A percentile compares a stretch with the other conserved stretches of the same genome.
These are phyloP conservation scores for Nannochloropsis gaditana DNA, from an alignment of 108 stramenopile species.

Conservation along the genomic window DNA sequence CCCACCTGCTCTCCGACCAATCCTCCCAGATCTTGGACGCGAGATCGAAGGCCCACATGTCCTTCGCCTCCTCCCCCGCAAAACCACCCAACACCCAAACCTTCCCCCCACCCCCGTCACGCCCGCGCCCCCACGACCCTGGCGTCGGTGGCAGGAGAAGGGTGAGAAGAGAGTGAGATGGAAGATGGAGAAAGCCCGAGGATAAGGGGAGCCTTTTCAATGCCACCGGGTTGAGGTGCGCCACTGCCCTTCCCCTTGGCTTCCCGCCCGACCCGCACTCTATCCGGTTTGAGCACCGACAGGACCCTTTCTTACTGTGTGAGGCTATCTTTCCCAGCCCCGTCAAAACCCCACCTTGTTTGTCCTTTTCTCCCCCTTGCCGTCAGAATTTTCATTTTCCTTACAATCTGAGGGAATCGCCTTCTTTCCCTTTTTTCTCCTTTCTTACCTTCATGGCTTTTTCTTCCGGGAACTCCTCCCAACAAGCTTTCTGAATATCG, in stretches of 20 bases:
- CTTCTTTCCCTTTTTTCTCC: not conserved
- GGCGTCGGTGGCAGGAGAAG: not conserved
- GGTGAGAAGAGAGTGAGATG: not conserved
- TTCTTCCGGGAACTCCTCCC: not conserved
- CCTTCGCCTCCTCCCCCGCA: not conserved
- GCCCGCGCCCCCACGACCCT: not conserved
- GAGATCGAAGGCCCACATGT: not conserved
- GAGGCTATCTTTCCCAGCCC: too few species aligned
- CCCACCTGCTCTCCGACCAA: conserved; percentile 6
- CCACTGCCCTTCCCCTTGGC: too few species aligned
- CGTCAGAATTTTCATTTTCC: too few species aligned
- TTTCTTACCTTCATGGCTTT: conserved; percentile 10
- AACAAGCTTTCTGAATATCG: not conserved
- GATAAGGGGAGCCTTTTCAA: not conserved
- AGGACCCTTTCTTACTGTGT: too few species aligned
- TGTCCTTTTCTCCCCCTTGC: not conserved
- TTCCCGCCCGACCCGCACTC: too few species aligned
- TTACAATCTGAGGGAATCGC: too few species aligned
- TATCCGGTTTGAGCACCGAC: too few species aligned
- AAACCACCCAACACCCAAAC: not conserved
- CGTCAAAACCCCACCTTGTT: too few species aligned
- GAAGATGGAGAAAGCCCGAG: not conserved
- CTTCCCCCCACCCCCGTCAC: not conserved
- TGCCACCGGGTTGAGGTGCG: too few species aligned
- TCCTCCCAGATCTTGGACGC: not conserved